Evolutionary conservation across 257 asterid species (phyloP).

Genomic region (Craterostigma plantagineum): DNA sequence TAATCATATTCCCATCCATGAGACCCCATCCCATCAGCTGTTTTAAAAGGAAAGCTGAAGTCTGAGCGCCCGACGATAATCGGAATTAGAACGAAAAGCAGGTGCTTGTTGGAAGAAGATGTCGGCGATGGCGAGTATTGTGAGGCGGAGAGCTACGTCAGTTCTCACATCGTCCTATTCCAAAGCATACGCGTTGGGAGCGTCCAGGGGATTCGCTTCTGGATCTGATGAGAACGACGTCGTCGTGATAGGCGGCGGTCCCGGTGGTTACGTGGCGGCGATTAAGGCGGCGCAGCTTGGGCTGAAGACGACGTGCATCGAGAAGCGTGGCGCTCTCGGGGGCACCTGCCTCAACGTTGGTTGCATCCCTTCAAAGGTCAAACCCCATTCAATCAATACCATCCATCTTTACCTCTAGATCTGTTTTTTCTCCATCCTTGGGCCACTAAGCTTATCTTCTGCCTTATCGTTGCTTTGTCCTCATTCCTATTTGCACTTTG

Average conservation of each 20-base stretch:
- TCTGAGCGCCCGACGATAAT: too few relatives aligned
- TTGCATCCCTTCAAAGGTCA: conserved; percentile 92
- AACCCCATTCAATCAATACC: too few relatives aligned
- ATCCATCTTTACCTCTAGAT: too few relatives aligned
- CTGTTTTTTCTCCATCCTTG: too few relatives aligned
- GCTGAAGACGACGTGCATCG: conserved; percentile 91
- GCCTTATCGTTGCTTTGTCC: too few relatives aligned
- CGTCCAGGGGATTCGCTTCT: conserved; percentile 34
- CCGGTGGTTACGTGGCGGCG: conserved; percentile 97
- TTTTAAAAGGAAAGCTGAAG: too few relatives aligned
- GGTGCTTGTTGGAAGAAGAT: too few relatives aligned
- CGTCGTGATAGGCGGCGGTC: conserved; percentile 92
- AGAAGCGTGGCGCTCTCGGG: conserved; percentile 92
- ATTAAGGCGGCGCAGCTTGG: conserved; percentile 99
- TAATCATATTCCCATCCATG: too few relatives aligned
- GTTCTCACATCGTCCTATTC: conserved; percentile 13
- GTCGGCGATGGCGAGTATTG: conserved; percentile 42
- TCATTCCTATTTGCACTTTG: too few relatives aligned
- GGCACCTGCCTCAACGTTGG: conserved; percentile 99
- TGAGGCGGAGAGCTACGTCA: conserved; percentile 23
- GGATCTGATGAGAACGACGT: conserved; percentile 85
- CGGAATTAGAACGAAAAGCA: neutral
- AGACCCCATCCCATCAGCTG: too few relatives aligned
- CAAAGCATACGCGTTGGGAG: conserved; percentile 14
- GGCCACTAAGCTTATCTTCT: too few relatives aligned